Evolutionary conservation across 345 rosid species (phyloP).

Genomic region (Eucalyptus tenuipes): DNA sequence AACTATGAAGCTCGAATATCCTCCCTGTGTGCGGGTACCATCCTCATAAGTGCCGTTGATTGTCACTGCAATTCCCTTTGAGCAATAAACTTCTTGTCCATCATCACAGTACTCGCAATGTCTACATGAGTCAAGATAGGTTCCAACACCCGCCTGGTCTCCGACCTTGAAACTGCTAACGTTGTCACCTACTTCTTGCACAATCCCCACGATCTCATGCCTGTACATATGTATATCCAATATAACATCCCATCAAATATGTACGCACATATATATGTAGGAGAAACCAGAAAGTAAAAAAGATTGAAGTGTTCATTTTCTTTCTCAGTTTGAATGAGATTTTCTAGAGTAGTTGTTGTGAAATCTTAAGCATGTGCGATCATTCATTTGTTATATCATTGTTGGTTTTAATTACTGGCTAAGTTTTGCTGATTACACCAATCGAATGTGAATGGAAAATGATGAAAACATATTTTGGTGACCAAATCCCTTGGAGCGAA

Average conservation of each 20-base stretch:
- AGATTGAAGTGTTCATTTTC: background rate
- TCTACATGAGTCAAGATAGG: background rate
- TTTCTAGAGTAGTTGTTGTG: background rate
- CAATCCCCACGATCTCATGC: conserved; percentile 1
- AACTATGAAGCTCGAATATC: background rate
- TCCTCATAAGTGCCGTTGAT: background rate
- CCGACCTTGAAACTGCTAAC: background rate
- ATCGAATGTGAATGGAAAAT: background rate
- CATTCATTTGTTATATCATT: background rate
- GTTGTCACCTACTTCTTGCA: background rate
- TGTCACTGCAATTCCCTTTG: background rate
- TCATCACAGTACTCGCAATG: conserved; percentile 16
- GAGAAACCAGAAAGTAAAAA: background rate
- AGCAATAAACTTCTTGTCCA: conserved; percentile 10
- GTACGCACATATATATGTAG: background rate
- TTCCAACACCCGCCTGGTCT: conserved; percentile 1
- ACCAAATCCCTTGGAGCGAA: background rate
- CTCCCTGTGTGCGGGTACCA: background rate
- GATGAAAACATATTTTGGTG: background rate
- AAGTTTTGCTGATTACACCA: background rate
- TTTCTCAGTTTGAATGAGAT: background rate
- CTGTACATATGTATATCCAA: background rate
- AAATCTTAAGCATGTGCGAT: background rate
- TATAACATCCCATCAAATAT: background rate
- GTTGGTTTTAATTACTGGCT: background rate